A percentile compares a stretch with the other conserved stretches of the same genome.
Evolutionary conservation across 2,329 filamentous ascomycete genomes (phyloP).

Genomic region (Trichoderma sp.): DNA sequence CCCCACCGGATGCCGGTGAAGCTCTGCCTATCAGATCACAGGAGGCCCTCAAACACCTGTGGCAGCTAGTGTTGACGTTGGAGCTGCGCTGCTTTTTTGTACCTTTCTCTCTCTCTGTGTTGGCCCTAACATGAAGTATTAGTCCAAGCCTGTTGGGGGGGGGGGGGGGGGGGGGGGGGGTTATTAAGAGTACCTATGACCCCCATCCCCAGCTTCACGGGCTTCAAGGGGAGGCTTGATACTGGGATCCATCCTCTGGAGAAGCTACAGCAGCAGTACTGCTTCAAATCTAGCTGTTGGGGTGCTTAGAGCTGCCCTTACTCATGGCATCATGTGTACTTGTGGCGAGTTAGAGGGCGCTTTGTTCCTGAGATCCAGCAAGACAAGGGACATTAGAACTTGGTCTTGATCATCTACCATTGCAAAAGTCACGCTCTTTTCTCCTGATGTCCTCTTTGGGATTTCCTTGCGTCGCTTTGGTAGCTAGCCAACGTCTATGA

Average conservation of each 20-base stretch:
- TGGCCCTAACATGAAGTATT: neutral
- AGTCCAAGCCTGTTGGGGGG: neutral
- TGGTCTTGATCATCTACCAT: neutral
- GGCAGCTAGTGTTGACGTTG: conserved; percentile 11
- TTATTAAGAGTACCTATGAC: neutral
- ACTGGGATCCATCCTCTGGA: neutral
- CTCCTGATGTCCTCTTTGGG: neutral
- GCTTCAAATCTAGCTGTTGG: neutral
- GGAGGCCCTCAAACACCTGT: conserved; percentile 6
- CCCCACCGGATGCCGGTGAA: neutral
- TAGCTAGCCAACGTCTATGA: neutral
- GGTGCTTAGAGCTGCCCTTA: neutral
- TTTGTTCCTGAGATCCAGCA: neutral
- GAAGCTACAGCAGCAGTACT: neutral
- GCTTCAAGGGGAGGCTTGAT: neutral
- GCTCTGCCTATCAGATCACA: conserved; percentile 1
- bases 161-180: too few species aligned
- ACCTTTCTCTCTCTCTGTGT: neutral
- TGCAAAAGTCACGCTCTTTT: neutral
- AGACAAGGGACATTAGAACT: neutral
- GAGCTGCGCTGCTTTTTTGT: neutral
- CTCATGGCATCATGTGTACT: neutral
- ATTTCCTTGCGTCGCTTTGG: conserved; percentile 1
- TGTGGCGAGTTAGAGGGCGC: neutral
- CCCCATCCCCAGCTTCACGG: neutral